phyloP scores from a whole-genome alignment of 1,139 yeast genomes.

The Hemisphaericaspora xylanilytica region DNA sequence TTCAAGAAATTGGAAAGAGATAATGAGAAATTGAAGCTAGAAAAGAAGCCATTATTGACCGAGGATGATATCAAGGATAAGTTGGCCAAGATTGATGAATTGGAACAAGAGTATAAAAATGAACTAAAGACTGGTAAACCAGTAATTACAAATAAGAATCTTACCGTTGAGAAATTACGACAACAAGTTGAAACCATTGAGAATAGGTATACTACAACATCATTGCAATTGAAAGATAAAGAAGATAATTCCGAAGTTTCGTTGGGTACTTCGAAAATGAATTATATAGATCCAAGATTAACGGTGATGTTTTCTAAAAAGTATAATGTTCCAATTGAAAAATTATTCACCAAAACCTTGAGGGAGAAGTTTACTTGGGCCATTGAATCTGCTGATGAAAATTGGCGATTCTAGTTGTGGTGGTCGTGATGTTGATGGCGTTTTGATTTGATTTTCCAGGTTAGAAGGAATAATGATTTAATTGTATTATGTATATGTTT shows the following conservation, averaged over 20 bases:
- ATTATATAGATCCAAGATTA: constrained; percentile 92
- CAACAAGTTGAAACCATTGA: constrained; percentile 73
- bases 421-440: not conserved
- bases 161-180: constrained; percentile 70
- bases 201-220: constrained; percentile 64
- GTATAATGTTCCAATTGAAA: constrained; percentile 86
- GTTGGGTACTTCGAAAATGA: constrained; percentile 87
- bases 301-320: constrained; percentile 88
- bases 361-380: constrained; percentile 97
- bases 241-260: constrained; percentile 95
- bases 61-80: constrained; percentile 57
- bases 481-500: too few relatives aligned
- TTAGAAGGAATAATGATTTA: too few relatives aligned
- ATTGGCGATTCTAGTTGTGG: constrained; percentile 68
- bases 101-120: constrained; percentile 49
- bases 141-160: constrained; percentile 48
- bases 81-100: constrained; percentile 56
- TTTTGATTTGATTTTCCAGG: too few relatives aligned
- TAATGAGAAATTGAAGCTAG: constrained; percentile 66
- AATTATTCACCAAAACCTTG: constrained; percentile 83
- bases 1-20: constrained; percentile 70
- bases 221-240: constrained; percentile 80
- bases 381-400: constrained; percentile 80
- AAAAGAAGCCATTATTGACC: constrained; percentile 52
- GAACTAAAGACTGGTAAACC: constrained; percentile 67